Evolutionary conservation across 768 basidiomycete species (phyloP).

Genomic region (Pleurotus tuoliensis): DNA sequence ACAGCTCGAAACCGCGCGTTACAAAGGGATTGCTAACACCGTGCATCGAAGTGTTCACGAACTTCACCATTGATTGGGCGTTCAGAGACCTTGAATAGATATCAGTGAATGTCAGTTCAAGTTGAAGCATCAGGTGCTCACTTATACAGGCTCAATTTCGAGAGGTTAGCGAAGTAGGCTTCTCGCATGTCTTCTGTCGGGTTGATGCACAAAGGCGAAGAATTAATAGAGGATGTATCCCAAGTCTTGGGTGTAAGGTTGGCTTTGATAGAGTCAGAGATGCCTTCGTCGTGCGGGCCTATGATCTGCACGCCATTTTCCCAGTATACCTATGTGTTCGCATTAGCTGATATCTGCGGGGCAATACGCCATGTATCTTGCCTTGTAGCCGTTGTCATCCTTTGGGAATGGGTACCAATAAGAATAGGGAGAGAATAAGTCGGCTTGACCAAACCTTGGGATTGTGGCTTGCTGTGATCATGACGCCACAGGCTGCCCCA

Average conservation of each 20-base stretch:
- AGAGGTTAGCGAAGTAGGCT: constrained; percentile 49
- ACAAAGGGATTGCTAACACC: constrained; percentile 76
- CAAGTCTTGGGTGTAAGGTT: constrained; percentile 56
- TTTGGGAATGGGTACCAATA: constrained; percentile 20
- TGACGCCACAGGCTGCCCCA: constrained; percentile 76
- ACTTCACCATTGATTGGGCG: constrained; percentile 38
- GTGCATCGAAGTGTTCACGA: constrained; percentile 90
- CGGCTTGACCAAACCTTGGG: constrained; percentile 54
- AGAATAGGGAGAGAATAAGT: not conserved
- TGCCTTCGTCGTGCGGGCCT: constrained; percentile 76
- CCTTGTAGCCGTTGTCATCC: constrained; percentile 91
- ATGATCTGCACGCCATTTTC: constrained; percentile 91
- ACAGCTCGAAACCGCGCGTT: constrained; percentile 49
- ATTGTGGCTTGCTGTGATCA: constrained; percentile 94
- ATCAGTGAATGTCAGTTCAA: not conserved
- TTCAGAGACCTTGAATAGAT: constrained; percentile 30
- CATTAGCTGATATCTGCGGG: not conserved
- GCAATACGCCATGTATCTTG: constrained; percentile 16
- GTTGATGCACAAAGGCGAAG: constrained; percentile 48
- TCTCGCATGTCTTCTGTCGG: constrained; percentile 54
- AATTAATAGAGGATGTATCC: constrained; percentile 27
- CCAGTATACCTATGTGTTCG: constrained; percentile 71
- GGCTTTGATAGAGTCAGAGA: constrained; percentile 57
- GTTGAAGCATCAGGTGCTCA: constrained; percentile 10
- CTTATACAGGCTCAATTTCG: constrained; percentile 23